Evolutionary conservation across 176 grass and related monocot species (phyloP).

Genomic region (Raddia guianensis): DNA sequence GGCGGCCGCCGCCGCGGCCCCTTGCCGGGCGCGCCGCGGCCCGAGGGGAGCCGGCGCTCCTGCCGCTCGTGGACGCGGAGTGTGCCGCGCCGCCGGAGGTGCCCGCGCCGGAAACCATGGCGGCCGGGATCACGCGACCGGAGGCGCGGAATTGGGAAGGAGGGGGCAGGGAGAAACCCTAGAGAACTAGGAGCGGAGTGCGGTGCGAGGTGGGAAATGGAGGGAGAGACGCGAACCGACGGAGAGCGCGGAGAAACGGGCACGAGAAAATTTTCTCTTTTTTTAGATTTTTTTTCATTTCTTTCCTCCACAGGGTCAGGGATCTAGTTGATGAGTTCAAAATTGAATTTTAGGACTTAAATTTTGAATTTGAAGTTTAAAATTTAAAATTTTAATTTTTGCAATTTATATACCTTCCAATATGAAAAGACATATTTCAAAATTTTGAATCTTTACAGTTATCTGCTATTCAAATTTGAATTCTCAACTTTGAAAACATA

Average conservation of each 20-base stretch:
- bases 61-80: constrained; percentile 70
- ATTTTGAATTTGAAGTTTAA: too few species aligned
- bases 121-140: constrained; percentile 17
- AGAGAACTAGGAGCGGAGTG: neutral
- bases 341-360: too few species aligned
- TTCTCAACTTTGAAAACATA: too few species aligned
- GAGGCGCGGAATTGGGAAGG: constrained; percentile 23
- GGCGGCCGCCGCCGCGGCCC: constrained; percentile 29
- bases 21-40: constrained; percentile 31
- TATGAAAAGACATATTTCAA: too few species aligned
- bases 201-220: constrained; percentile 26
- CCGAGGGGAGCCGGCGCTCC: constrained; percentile 66
- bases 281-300: neutral
- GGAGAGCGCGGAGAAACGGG: constrained; percentile 51
- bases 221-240: constrained; percentile 31
- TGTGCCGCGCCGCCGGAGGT: constrained; percentile 55
- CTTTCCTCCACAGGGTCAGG: too few species aligned
- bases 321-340: too few species aligned
- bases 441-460: too few species aligned
- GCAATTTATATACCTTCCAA: too few species aligned
- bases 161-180: constrained; percentile 50
- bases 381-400: too few species aligned
- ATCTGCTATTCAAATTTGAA: too few species aligned
- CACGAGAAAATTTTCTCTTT: constrained; percentile 33
- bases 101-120: constrained; percentile 42